phyloP scores from a whole-genome alignment of 2,329 filamentous ascomycete genomes.

The Cytospora mali region DNA sequence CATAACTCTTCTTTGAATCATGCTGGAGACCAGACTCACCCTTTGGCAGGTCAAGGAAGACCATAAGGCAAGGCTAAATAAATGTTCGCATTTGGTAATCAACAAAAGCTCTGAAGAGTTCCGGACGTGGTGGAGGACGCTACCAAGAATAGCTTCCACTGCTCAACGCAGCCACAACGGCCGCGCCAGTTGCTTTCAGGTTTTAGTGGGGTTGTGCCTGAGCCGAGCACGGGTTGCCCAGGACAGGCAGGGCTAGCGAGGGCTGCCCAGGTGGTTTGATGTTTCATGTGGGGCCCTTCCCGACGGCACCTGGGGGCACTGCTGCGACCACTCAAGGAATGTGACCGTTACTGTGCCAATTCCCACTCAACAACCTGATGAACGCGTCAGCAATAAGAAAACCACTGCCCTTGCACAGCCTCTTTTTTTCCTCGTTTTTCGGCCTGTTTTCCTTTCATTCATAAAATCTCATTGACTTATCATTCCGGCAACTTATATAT shows the following conservation, averaged over 20 bases:
- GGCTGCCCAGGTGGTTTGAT: background rate
- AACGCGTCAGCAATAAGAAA: conserved; percentile 16
- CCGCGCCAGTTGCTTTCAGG: background rate
- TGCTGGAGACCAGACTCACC: no score
- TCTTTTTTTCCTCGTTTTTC: background rate
- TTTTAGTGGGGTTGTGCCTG: background rate
- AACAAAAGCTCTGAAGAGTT: no score
- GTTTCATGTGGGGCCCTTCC: background rate
- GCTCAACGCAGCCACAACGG: background rate
- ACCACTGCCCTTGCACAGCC: conserved; percentile 4
- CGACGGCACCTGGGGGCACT: background rate
- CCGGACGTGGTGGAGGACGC: background rate
- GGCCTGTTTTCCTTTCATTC: background rate
- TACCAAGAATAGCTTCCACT: background rate
- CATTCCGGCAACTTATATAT: background rate
- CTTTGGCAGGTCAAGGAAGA: no score
- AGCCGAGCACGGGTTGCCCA: background rate
- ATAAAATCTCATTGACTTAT: background rate
- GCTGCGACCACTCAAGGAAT: conserved; percentile 6
- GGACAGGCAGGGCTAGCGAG: no score
- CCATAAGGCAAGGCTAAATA: background rate
- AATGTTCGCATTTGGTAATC: background rate
- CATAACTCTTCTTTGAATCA: background rate
- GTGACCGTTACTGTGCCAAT: conserved; percentile 14
- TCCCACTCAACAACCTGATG: background rate